Conservation (phyloP, 768 basidiomycete species). For the Suillus ampliporus region DNA sequence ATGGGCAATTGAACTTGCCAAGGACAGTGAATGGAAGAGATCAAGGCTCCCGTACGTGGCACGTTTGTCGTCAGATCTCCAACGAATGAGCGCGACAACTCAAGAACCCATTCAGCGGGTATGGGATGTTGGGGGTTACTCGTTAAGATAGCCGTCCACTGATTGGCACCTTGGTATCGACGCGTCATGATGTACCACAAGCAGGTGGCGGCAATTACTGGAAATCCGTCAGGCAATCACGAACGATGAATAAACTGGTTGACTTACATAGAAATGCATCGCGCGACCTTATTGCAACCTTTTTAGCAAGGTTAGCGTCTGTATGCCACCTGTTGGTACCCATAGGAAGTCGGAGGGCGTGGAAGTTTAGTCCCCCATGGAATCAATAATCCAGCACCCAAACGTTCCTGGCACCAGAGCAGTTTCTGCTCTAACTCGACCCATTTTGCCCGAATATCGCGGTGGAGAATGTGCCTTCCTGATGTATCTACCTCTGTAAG, state of each 20-base stretch:
- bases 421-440: background rate
- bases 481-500: background rate
- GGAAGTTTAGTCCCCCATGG: background rate
- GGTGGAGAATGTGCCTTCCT: background rate
- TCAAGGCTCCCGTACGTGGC: background rate
- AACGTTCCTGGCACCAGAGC: background rate
- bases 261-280: slow-evolving; percentile 1
- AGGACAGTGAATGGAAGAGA: background rate
- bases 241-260: background rate
- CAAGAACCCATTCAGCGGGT: slow-evolving; percentile 1
- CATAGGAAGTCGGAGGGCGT: background rate
- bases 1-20: slow-evolving; percentile 1
- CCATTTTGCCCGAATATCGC: background rate
- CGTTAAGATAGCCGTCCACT: background rate
- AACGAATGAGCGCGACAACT: background rate
- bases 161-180: background rate
- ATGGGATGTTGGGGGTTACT: background rate
- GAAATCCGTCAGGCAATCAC: background rate
- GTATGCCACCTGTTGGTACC: background rate
- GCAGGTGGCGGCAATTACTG: background rate
- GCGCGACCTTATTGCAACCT: background rate
- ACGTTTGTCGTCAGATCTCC: background rate
- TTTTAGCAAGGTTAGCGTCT: background rate
- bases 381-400: background rate
- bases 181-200: background rate